A percentile compares a stretch with the other conserved stretches of the same genome.
phyloP scores from a whole-genome alignment of 2,329 filamentous ascomycete genomes.

The Lecanosticta acicola region DNA sequence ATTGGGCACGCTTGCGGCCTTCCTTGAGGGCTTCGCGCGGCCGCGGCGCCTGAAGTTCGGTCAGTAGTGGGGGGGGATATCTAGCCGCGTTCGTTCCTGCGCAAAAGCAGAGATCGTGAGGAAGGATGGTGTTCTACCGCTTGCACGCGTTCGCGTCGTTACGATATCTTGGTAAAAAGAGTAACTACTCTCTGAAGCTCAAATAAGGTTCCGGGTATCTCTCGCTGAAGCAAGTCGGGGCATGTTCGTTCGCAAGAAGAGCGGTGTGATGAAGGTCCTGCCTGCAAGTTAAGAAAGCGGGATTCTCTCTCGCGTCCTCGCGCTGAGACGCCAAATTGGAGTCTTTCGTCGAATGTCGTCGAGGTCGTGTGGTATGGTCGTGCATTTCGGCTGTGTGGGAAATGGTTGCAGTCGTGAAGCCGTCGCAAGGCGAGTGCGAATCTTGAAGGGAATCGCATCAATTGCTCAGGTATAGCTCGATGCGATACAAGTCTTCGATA shows the following conservation, averaged over 20 bases:
- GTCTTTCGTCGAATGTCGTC: background rate
- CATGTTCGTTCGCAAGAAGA: too few relatives aligned
- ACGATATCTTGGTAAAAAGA: background rate
- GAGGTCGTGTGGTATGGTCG: too few relatives aligned
- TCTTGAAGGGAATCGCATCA: too few relatives aligned
- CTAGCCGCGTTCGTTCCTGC: background rate
- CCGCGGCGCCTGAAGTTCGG: background rate
- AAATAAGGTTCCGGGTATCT: background rate
- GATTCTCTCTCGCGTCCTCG: too few relatives aligned
- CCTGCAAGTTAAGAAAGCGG: too few relatives aligned
- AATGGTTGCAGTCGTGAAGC: too few relatives aligned
- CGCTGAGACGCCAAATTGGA: background rate
- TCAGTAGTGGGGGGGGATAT: background rate
- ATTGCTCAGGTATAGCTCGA: constrained; percentile 60
- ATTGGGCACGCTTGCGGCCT: background rate
- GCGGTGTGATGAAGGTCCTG: too few relatives aligned
- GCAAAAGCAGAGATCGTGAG: background rate
- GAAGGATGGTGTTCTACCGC: too few relatives aligned
- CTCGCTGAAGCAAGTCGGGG: background rate
- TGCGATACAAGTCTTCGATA: constrained; percentile 65
- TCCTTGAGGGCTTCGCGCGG: background rate
- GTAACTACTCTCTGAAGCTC: background rate
- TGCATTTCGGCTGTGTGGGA: too few relatives aligned
- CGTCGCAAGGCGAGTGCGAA: too few relatives aligned
- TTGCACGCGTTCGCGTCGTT: too few relatives aligned